Base-by-base conservation (phyloP, 148 eudicot species). In the Camellia granthamiana region DNA sequence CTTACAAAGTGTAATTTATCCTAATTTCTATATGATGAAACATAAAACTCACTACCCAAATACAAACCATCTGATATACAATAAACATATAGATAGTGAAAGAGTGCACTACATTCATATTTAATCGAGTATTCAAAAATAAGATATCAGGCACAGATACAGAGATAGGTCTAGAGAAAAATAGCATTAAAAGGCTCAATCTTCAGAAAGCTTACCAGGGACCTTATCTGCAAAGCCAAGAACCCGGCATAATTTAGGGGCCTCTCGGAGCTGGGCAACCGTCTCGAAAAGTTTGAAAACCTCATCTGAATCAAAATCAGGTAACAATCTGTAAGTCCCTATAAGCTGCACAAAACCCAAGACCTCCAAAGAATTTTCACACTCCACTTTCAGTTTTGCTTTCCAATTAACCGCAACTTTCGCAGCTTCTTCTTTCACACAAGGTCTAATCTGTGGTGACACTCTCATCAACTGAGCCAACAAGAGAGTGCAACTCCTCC, bases 281-380 rank as follows among this genome's bases (percentile, higher is more conserved):
- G 47, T 41, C 65, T 75, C 41, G 15, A 72, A 30, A 18, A 79
- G 66, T 15, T 59, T 67, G 0, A 68, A 6, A 61, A 83, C 76
- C 55, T 79, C 80, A 74, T 68, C 44, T 18, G n/a, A 46, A n/a
- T 79, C 72, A 69, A 83, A 83, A 47, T 3, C 41, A 19, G 75
- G 18, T 15, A 62, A 7, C 61, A 83, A n/a, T 56, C 46, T 9
- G 15, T 79, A 83, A 38, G 78, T 64, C 60, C 41, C 70, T 63
- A 83, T 18, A 60, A 83, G 69, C 21, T 72, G 76, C 79, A 83
- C 41, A 61, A 83, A 83, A n/a, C 54, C 79, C 56, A 83, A 60
- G 13, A 69, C 64, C 71, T 59, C 76, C 55, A 69, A 19, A 61
- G 69, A 42, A 21, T 73, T 82, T 42, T 72, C 78, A 51, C 9